These are phyloP conservation scores for Kickxella alabastrina DNA, from an alignment of 192 early-diverging fungal genomes.

Conservation along the genomic window DNA sequence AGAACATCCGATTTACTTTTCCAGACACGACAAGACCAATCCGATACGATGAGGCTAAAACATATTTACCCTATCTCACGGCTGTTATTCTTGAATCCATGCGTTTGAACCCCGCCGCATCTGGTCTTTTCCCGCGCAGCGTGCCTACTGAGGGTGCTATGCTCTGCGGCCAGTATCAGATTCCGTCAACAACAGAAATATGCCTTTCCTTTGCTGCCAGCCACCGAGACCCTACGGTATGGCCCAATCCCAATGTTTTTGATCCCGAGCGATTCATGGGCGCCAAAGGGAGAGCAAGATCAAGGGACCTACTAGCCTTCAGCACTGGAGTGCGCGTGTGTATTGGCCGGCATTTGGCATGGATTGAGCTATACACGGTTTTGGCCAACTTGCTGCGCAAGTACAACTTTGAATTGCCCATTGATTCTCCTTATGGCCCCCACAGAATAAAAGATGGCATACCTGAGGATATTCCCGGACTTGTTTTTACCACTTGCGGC, in stretches of 20 bases:
- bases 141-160: conserved; percentile 17
- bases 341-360: conserved; percentile 31
- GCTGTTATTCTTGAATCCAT: conserved; percentile 46
- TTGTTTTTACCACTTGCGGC: conserved; percentile 18
- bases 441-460: background rate
- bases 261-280: conserved; percentile 43
- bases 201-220: conserved; percentile 22
- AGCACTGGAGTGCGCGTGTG: conserved; percentile 38
- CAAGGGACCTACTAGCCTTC: conserved; percentile 28
- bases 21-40: conserved; percentile 15
- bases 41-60: conserved; percentile 20
- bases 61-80: conserved; percentile 23
- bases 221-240: conserved; percentile 20
- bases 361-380: conserved; percentile 37
- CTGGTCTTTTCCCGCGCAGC: conserved; percentile 22
- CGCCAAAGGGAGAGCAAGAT: conserved; percentile 6
- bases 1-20: conserved; percentile 23
- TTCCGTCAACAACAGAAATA: conserved; percentile 19
- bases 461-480: conserved; percentile 15
- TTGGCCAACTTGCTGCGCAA: conserved; percentile 42
- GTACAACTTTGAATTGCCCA: conserved; percentile 21
- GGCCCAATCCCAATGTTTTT: conserved; percentile 19
- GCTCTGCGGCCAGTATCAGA: conserved; percentile 1
- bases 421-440: conserved; percentile 19
- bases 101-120: conserved; percentile 27